Evolutionary conservation across 2,329 filamentous ascomycete genomes (phyloP), one percentile per base, ranked within the genome.

Genomic region (Penicillium sp.): DNA sequence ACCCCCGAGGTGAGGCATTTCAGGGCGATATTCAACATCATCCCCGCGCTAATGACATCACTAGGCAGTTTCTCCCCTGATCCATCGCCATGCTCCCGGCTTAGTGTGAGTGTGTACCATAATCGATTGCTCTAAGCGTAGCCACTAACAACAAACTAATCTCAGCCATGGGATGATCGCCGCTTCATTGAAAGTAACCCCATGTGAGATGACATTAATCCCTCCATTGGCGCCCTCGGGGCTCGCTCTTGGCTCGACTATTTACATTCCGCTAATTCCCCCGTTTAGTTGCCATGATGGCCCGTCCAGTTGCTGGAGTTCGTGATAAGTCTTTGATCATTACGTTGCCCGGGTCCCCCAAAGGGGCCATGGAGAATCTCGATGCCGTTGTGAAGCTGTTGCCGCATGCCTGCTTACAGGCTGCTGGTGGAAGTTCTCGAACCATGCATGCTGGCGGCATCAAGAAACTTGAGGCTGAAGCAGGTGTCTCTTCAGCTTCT

Each of bases 321-420:
- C 84, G 95, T 35, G 88, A 94, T 63, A 87, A 87, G 61, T 89
- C 91, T 0, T 77, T 99, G 54, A 90, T 99, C 25, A 79, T 97
- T 62, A 99, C 95, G 0, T 81, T 99, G 3, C 95, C 95, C 0
- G 95, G 95, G 1, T 98, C 94, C 0, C 95, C 95, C 0, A 98
- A 98, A 75, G 95, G 93, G 1, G 95, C 95, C 8, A 91, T 88
- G 70, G 95, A 99, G 79, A 99, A 98, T 71, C 84, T 99, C 0
- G 88, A 95, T 71, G 88, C 93, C 1, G 83, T 99, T 6, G 80
- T 99, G 62, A 96, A 92, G 72, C 87, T 94, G n/a, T 79, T 99
- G 5, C 93, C 94, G 0, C 95, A 99, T 77, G 95, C 95, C n/a
- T 99, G 95, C 67, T 79, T 90, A 7, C 94, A 98, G 79, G 90